Conservation (phyloP, 2,329 filamentous ascomycete genomes). For the Fusarium clavum region DNA sequence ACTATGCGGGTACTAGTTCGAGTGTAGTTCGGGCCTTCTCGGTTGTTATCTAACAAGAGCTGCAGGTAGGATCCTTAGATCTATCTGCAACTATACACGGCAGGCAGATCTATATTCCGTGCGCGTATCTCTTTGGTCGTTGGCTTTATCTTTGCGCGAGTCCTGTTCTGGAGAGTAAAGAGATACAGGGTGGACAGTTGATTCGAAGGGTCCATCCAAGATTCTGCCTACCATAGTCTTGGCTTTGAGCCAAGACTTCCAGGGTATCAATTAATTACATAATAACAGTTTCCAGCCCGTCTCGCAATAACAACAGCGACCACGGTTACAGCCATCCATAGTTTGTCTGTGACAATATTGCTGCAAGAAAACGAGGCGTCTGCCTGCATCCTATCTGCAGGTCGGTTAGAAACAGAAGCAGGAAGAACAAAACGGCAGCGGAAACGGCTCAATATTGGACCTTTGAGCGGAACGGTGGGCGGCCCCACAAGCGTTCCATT, state of each 20-base stretch:
- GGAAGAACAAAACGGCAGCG: conserved; percentile 15
- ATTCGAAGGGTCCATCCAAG: not conserved
- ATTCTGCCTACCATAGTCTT: conserved; percentile 8
- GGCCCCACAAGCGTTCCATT: conserved; percentile 31
- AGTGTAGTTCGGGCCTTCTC: conserved; percentile 36
- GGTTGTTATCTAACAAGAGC: conserved; percentile 17
- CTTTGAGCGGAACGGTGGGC: conserved; percentile 34
- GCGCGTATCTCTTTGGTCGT: conserved; percentile 4
- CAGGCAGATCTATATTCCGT: not conserved
- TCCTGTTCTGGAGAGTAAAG: not conserved
- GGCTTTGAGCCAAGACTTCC: conserved; percentile 21
- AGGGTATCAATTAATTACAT: conserved; percentile 14
- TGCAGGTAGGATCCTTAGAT: conserved; percentile 13
- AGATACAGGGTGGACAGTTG: conserved; percentile 16
- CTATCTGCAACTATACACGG: not conserved
- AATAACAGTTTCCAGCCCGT: conserved; percentile 27
- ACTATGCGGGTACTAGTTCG: conserved; percentile 5
- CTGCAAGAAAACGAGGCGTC: conserved; percentile 17
- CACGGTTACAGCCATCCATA: conserved; percentile 14
- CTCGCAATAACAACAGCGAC: not conserved
- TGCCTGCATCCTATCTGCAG: conserved; percentile 12
- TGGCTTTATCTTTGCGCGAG: not conserved
- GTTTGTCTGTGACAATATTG: conserved; percentile 25
- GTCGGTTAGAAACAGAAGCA: conserved; percentile 1
- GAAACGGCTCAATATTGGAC: conserved; percentile 16